Percentiles rank a stretch among this genome's conserved stretches.
Conservation (phyloP, 176 grass and related monocot genomes). For the Areca catechu region DNA sequence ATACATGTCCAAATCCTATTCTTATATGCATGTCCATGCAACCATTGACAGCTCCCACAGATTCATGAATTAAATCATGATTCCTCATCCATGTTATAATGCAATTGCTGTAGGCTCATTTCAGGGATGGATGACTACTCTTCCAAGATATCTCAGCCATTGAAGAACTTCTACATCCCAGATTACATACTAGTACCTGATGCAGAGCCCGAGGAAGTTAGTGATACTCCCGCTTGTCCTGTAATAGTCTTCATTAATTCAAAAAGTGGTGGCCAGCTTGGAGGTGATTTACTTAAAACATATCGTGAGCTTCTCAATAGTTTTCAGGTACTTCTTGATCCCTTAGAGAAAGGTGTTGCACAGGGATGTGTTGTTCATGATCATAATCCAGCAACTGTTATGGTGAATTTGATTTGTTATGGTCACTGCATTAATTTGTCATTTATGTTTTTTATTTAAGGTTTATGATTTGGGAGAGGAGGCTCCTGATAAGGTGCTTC, state of each 20-base stretch:
- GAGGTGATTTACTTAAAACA: conserved; percentile 58
- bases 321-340: conserved; percentile 42
- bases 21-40: too few species aligned
- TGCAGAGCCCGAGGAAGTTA: conserved; percentile 11
- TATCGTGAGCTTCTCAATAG: conserved; percentile 74
- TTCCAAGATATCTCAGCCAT: conserved; percentile 24
- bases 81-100: too few species aligned
- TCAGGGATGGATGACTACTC: conserved; percentile 17
- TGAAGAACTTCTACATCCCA: conserved; percentile 54
- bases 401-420: too few species aligned
- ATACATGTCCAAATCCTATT: too few species aligned
- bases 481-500: conserved; percentile 77
- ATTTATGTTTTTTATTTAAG: conserved; percentile 28
- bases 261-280: conserved; percentile 77
- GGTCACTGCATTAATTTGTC: too few species aligned
- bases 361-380: too few species aligned
- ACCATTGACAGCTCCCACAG: too few species aligned
- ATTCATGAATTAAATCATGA: too few species aligned
- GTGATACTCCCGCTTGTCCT: conserved; percentile 35
- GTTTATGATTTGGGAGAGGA: conserved; percentile 87
- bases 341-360: too few species aligned
- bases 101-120: too few species aligned
- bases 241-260: conserved; percentile 88
- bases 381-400: too few species aligned
- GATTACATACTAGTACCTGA: conserved; percentile 71